Evolutionary conservation across 768 basidiomycete genomes (phyloP), one percentile per base, ranked within the genome.

Genomic region (Mycena chlorophos): DNA sequence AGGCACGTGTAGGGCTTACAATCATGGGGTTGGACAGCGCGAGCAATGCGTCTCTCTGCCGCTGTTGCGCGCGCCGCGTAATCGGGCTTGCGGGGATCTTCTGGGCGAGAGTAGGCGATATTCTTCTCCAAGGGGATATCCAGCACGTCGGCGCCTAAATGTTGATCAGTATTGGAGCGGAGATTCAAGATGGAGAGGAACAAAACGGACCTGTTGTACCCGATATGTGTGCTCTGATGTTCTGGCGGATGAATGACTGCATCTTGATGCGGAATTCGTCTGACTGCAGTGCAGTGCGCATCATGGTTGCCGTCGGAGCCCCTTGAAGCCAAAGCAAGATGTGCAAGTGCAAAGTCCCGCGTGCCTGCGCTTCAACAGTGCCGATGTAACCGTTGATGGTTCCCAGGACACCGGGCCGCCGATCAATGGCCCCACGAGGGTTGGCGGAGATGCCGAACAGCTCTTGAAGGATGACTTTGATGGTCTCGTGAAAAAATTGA

Each of bases 291-390:
- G 54, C 51, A 6, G 39, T 40, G 12, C 51, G 47, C 61, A 72
- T 68, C 2, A 63, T 56, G 0, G 49, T 17, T 0, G 66, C 19
- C 0, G 58, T 58, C 2, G 75, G 76, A 0, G 68, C 61, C 20
- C 69, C 60, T 13, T 62, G 25, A 2, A 77, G 48, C 75, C 74
- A 79, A 0, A 78, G 4, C 2, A 79, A 52, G 16, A 75, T 64
- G 55, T 78, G 77, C 0, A 73, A 50, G 57, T 77, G 79, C 2
- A 80, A 63, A 0, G 69, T 73, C 0, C 77, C 77, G 1, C 73
- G 59, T 0, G 73, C 75, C 60, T 81, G 79, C 0, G 72, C 65
- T 56, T 81, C 76, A 0, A 78, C 71, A 0, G 70, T 65, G 0
- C 72, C 75, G n/a, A 75, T 58, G 52, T 76, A 79, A 0, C 64